Conservation (phyloP, 1,139 yeast species). For the Yamadazyma conglobata region DNA sequence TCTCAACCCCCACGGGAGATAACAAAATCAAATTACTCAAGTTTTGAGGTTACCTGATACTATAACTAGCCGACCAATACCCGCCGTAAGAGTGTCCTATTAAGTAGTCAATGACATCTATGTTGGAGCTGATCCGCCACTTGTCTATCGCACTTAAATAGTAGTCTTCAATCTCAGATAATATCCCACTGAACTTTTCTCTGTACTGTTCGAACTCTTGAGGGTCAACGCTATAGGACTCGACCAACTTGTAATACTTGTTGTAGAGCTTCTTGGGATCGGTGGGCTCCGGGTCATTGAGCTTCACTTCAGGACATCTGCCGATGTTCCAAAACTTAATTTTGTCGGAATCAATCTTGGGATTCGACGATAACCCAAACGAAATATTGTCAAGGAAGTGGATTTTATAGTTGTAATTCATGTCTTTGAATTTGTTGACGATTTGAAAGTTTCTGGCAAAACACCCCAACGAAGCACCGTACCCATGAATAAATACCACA, state of each 20-base stretch:
- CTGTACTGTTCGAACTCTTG: conserved; percentile 27
- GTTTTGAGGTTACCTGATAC: conserved; percentile 46
- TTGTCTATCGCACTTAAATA: conserved; percentile 36
- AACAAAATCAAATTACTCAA: conserved; percentile 68
- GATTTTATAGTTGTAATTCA: conserved; percentile 45
- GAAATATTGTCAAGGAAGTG: conserved; percentile 84
- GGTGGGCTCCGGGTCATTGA: conserved; percentile 30
- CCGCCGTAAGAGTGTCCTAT: conserved; percentile 49
- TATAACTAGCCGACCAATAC: conserved; percentile 44
- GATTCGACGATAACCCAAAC: conserved; percentile 76
- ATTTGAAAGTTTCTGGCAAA: conserved; percentile 72
- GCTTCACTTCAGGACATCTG: conserved; percentile 25
- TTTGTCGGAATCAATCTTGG: conserved; percentile 28
- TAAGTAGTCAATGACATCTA: conserved; percentile 37
- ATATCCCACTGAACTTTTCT: conserved; percentile 38
- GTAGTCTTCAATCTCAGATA: conserved; percentile 37
- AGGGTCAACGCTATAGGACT: conserved; percentile 29
- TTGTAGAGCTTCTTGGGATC: conserved; percentile 31
- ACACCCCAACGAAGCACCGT: conserved; percentile 86
- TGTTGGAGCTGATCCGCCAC: conserved; percentile 32
- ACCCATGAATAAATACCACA: conserved; percentile 81
- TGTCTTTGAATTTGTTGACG: conserved; percentile 35
- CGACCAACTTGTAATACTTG: conserved; percentile 41
- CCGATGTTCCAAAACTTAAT: conserved; percentile 22
- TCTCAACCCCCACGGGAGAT: conserved; percentile 90